A percentile compares a stretch with the other conserved stretches of the same genome.
These are phyloP conservation scores for Stagonosporopsis rhizophila DNA, from an alignment of 2,329 filamentous ascomycete species.

Conservation along the genomic window DNA sequence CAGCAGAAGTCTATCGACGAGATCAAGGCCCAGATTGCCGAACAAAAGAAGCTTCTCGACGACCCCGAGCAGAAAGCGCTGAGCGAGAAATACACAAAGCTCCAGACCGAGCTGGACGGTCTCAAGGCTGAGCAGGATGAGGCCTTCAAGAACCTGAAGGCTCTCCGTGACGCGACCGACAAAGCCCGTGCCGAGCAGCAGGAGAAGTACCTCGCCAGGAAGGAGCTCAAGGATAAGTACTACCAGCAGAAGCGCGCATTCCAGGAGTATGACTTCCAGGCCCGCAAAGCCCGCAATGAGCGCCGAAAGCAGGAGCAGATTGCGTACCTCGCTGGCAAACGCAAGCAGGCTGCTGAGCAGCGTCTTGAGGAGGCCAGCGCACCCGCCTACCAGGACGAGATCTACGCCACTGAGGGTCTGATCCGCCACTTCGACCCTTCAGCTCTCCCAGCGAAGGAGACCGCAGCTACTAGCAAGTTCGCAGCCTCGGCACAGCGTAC, in stretches of 20 bases:
- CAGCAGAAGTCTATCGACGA: slow-evolving; percentile 89
- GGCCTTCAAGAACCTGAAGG: slow-evolving; percentile 85
- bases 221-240: slow-evolving; percentile 89
- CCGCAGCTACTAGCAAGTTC: slow-evolving; percentile 68
- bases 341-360: slow-evolving; percentile 77
- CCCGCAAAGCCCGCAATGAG: slow-evolving; percentile 77
- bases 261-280: slow-evolving; percentile 82
- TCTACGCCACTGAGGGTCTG: slow-evolving; percentile 84
- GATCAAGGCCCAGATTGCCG: slow-evolving; percentile 84
- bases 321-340: slow-evolving; percentile 72
- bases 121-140: slow-evolving; percentile 94
- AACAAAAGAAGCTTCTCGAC: slow-evolving; percentile 86
- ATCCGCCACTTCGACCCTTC: slow-evolving; percentile 91
- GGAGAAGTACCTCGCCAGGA: slow-evolving; percentile 81
- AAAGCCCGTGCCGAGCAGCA: slow-evolving; percentile 86
- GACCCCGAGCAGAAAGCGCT: slow-evolving; percentile 90
- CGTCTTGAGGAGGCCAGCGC: slow-evolving; percentile 82
- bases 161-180: slow-evolving; percentile 83
- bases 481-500: slow-evolving; percentile 78
- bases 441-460: slow-evolving; percentile 68
- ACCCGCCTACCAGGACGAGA: slow-evolving; percentile 91
- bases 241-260: slow-evolving; percentile 83
- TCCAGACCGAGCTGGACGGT: slow-evolving; percentile 85
- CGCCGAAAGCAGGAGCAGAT: slow-evolving; percentile 82
- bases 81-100: slow-evolving; percentile 81